Base-by-base conservation (phyloP, 108 stramenopile genomes). In the Fistulifera pelliculosa region DNA sequence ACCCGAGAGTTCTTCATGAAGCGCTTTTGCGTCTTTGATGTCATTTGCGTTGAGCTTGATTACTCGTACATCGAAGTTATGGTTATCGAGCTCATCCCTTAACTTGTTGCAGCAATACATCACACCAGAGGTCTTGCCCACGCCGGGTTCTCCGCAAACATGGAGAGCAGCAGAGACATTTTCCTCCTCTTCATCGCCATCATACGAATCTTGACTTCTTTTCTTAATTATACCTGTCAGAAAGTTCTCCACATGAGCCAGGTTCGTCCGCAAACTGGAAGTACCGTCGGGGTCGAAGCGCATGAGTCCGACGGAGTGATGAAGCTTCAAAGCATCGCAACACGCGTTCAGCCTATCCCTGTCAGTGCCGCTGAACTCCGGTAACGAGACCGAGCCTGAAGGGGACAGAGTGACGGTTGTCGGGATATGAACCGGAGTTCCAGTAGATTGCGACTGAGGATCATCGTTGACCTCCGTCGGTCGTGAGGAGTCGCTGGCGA, bases 51-150 rank as follows among this genome's bases (percentile, higher is more conserved):
- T 18, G 13, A 63, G 2, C 16, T 21, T 49, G 13, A 24, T 49
- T 14, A 11, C 17, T 10, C 22, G 16, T 15, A 49, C 47, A 17
- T 47, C 27, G 13, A 11, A 27, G 2, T 2, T 28, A 43, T 21
- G 10, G 14, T 18, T 22, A 2, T 16, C 16, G 38, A 16, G n/a
- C 23, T 15, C 24, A 22, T 61, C 41, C 0, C 42, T 53, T 25
- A 38, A 27, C 27, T 41, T 47, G 2, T 51, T 7, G 23, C 60
- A 49, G 31, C 61, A 62, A 19, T 10, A 31, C 8, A 35, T 51
- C 16, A 64, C 47, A 0, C 51, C 38, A 26, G 56, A 58, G 19
- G 75, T 77, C 79, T 89, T 89, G 24, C 87, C 44, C 4, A 45
- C 21, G 11, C 44, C 44, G 3, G 44, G 44, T 45, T 21, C 7